These are phyloP conservation scores for Sarocladium kiliense DNA, from an alignment of 2,329 filamentous ascomycete genomes.

Conservation along the genomic window DNA sequence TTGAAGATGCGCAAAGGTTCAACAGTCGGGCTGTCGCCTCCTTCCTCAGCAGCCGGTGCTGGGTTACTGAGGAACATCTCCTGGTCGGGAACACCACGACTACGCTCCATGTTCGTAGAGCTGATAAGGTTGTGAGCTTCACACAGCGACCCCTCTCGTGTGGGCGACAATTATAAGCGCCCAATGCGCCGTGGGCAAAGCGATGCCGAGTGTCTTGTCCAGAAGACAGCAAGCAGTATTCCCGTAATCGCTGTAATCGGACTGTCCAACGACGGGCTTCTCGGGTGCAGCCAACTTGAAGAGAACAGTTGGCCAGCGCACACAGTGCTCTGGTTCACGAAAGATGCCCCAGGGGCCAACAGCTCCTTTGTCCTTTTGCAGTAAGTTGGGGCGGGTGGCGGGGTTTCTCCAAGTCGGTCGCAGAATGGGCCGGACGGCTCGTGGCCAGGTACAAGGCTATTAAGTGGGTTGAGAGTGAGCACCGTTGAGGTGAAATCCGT, in stretches of 20 bases:
- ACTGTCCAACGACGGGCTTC: background rate
- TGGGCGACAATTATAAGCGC: background rate
- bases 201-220: background rate
- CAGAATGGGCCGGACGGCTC: conserved; percentile 17
- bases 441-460: conserved; percentile 9
- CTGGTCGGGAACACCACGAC: conserved; percentile 66
- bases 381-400: conserved; percentile 7
- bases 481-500: background rate
- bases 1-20: conserved; percentile 84
- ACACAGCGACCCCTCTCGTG: background rate
- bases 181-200: background rate
- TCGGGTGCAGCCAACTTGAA: background rate
- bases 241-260: background rate
- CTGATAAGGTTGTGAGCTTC: background rate
- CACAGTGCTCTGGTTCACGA: background rate
- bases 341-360: background rate
- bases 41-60: conserved; percentile 35
- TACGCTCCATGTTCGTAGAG: conserved; percentile 40
- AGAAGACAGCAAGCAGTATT: background rate
- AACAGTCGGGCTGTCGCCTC: conserved; percentile 68
- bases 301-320: background rate
- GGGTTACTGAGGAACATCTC: conserved; percentile 74
- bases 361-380: conserved; percentile 4
- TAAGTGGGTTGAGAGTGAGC: conserved; percentile 4
- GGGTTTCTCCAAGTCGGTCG: conserved; percentile 13